These are phyloP conservation scores for Vaccinium corymbosum DNA, from an alignment of 148 eudicot species.

Conservation along the genomic window DNA sequence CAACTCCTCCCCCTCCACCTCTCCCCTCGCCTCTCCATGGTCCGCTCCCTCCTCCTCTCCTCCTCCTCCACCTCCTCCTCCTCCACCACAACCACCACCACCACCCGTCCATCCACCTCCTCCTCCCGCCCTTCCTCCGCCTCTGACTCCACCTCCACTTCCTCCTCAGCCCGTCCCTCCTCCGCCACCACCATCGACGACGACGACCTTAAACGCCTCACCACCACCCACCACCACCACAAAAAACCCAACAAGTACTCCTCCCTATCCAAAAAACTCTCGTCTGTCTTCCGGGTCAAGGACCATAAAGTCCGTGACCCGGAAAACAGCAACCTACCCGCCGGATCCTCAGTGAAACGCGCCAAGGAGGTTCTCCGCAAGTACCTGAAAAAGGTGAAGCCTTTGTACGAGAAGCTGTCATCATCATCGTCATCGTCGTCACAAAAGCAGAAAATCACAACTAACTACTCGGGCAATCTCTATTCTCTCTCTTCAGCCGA, in stretches of 20 bases:
- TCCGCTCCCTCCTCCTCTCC: conserved; percentile 55
- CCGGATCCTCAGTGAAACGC: conserved; percentile 26
- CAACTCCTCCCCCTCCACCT: conserved; percentile 79
- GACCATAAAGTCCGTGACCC: conserved; percentile 22
- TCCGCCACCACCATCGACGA: conserved; percentile 47
- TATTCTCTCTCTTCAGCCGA: background rate
- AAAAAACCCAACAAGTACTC: conserved; percentile 42
- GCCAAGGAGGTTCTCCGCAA: conserved; percentile 67
- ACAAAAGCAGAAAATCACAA: conserved; percentile 23
- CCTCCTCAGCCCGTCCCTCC: conserved; percentile 67
- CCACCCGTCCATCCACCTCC: conserved; percentile 45
- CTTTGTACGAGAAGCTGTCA: conserved; percentile 67
- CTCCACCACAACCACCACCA: conserved; percentile 31
- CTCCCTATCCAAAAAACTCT: conserved; percentile 65
- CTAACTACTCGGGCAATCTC: background rate
- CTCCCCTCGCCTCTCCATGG: conserved; percentile 81
- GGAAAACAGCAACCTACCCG: background rate
- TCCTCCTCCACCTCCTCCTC: conserved; percentile 58
- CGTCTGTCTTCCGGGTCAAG: conserved; percentile 51
- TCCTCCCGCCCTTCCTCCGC: conserved; percentile 43
- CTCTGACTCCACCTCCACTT: conserved; percentile 36
- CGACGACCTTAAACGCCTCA: conserved; percentile 29
- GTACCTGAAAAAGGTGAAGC: conserved; percentile 81
- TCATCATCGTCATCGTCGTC: background rate
- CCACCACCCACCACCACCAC: conserved; percentile 4